A percentile compares a stretch with the other conserved stretches of the same genome.
Conservation (phyloP, 2,329 filamentous ascomycete species). For the Fusarium sp. region DNA sequence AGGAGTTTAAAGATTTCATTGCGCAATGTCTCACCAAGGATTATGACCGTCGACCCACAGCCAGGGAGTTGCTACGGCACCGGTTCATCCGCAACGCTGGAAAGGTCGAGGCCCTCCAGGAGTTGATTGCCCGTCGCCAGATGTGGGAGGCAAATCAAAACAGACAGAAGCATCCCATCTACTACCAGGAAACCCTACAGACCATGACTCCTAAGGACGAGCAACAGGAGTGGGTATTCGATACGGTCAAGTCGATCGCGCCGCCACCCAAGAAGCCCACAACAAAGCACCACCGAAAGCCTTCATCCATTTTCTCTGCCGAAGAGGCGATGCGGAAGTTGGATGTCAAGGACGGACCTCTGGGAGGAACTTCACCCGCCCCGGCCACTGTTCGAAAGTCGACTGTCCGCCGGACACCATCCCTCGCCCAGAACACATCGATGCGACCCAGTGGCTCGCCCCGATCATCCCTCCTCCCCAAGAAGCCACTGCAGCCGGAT, state of each 20-base stretch:
- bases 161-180: constrained; percentile 78
- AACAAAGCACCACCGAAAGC: constrained; percentile 63
- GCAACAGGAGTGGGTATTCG: constrained; percentile 93
- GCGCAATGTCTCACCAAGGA: constrained; percentile 93
- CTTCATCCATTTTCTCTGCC: constrained; percentile 67
- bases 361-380: constrained; percentile 67
- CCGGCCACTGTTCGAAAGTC: constrained; percentile 69
- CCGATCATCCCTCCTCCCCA: constrained; percentile 61
- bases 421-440: constrained; percentile 52
- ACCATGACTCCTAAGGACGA: constrained; percentile 75
- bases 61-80: constrained; percentile 88
- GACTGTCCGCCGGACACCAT: constrained; percentile 65
- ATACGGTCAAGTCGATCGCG: constrained; percentile 83
- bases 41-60: constrained; percentile 83
- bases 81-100: constrained; percentile 89
- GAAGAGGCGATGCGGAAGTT: constrained; percentile 72
- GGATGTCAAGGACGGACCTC: constrained; percentile 70
- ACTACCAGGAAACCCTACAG: constrained; percentile 93
- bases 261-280: constrained; percentile 64
- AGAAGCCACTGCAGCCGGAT: constrained; percentile 87
- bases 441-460: constrained; percentile 57
- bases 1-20: constrained; percentile 94
- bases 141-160: constrained; percentile 82
- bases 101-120: constrained; percentile 88
- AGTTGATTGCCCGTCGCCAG: constrained; percentile 85